phyloP scores from a whole-genome alignment of 2,329 filamentous ascomycete species.

The Neopestalotiopsis sp. region DNA sequence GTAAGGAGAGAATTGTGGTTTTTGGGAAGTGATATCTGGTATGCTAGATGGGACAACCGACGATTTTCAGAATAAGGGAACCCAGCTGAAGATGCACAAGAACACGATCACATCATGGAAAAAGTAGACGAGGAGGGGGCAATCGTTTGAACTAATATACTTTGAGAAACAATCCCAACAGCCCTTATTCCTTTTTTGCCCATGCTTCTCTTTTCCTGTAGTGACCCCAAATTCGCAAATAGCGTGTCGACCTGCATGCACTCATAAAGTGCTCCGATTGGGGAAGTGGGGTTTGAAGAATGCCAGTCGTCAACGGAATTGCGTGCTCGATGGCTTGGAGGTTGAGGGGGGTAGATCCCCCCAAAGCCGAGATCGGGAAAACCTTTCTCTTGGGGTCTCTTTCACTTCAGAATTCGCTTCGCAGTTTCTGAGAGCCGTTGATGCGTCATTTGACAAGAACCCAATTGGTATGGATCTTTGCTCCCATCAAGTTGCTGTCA shows the following conservation, averaged over 20 bases:
- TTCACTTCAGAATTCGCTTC: too few species aligned
- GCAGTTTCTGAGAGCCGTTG: too few species aligned
- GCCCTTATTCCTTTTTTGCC: too few species aligned
- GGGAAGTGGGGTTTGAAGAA: slow-evolving; percentile 16
- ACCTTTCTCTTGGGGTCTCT: too few species aligned
- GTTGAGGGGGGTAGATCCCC: too few species aligned
- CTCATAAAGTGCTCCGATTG: slow-evolving; percentile 6
- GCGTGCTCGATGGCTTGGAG: slow-evolving; percentile 11
- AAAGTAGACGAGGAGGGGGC: background rate
- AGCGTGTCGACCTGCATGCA: background rate
- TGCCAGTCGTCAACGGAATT: slow-evolving; percentile 8
- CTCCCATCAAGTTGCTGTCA: too few species aligned
- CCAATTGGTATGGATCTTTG: too few species aligned
- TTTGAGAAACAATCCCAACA: background rate
- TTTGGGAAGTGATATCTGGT: background rate
- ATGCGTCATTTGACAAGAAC: too few species aligned
- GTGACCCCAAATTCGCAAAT: background rate
- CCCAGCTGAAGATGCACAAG: background rate
- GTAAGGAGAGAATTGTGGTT: background rate
- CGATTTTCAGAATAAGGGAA: too few species aligned
- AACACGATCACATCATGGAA: background rate
- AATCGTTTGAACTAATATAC: background rate
- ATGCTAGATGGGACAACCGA: background rate
- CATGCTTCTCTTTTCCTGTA: background rate
- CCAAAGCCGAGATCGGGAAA: too few species aligned